phyloP scores from a whole-genome alignment of 192 early-diverging fungal genomes.

The Linnemannia exigua region DNA sequence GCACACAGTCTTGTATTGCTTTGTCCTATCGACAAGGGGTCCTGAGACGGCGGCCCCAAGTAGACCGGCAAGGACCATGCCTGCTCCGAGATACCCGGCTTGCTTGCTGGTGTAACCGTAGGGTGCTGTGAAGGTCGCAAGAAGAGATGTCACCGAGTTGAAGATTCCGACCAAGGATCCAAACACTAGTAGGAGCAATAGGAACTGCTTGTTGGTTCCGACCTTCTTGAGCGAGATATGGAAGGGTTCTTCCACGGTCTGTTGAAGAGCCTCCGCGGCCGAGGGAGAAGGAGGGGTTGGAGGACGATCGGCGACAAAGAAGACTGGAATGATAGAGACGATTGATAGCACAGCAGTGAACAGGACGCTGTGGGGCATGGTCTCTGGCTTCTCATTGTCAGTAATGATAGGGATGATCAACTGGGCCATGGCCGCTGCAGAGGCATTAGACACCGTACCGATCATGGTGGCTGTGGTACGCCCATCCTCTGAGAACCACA shows the following conservation, averaged over 20 bases:
- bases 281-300: constrained; percentile 59
- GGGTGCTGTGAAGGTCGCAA: constrained; percentile 57
- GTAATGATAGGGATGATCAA: constrained; percentile 59
- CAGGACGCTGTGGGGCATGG: constrained; percentile 44
- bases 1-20: constrained; percentile 60
- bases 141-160: constrained; percentile 48
- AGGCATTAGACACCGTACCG: constrained; percentile 56
- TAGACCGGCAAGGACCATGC: constrained; percentile 65
- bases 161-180: constrained; percentile 50
- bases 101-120: constrained; percentile 57
- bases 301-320: constrained; percentile 57
- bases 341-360: constrained; percentile 51
- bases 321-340: constrained; percentile 47
- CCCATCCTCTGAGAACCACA: constrained; percentile 62
- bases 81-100: constrained; percentile 65
- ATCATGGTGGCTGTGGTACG: constrained; percentile 61
- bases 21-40: constrained; percentile 62
- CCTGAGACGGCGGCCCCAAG: constrained; percentile 61
- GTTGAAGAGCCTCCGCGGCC: constrained; percentile 31
- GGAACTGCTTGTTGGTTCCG: constrained; percentile 20
- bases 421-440: constrained; percentile 61
- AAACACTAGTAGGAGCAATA: constrained; percentile 20
- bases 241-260: constrained; percentile 25
- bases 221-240: constrained; percentile 35
- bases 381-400: neutral